Base-by-base conservation (phyloP, 2,329 filamentous ascomycete genomes). In the Paecilomyces sp. region DNA sequence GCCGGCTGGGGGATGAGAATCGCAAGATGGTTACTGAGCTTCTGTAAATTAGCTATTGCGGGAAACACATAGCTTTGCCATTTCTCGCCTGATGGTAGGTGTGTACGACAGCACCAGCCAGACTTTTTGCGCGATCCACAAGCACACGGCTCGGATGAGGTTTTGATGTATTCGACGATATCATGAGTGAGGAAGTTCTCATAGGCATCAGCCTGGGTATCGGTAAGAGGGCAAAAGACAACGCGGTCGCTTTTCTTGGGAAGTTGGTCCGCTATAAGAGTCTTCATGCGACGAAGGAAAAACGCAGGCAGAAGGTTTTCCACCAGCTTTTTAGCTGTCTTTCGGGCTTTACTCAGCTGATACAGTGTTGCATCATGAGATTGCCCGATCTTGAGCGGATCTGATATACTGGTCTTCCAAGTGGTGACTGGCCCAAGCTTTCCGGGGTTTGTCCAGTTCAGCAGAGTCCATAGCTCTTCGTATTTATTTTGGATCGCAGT, bases 401-500 rank as follows among this genome's bases (percentile, higher is more conserved):
- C 84, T 57, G 88, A 87, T 60, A 99, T 91, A 41, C 84, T 86
- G 22, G 83, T 80, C 67, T 86, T 88, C 94, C 94, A 99, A 51
- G 90, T 89, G 4, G 83, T 78, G 9, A 89, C 75, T 0, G 86
- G 84, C 0, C 87, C 86, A 63, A 89, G 82, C 47, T 74, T 76
- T 0, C 92, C 93, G 0, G 94, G 94, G 66, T 95, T 94, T 0
- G 92, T 92, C 94, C 94, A 99, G 71, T 99, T 96, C 2, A 99
- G 80, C 0, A 99, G 80, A 0, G 92, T 95, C 93, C 93, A 99
- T 0, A 99, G 82, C 73, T 99, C 94, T 70, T 97, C 91, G 71
- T 99, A 99, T 65, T 91, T 94, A 74, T 99, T 99, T 71, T 99
- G 94, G 53, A 99, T 97, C 0, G 93, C 93, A 0, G 94, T 99